Conservation (phyloP, 495 filamentous ascomycete species). For the Hypomontagnella monticulosa region DNA sequence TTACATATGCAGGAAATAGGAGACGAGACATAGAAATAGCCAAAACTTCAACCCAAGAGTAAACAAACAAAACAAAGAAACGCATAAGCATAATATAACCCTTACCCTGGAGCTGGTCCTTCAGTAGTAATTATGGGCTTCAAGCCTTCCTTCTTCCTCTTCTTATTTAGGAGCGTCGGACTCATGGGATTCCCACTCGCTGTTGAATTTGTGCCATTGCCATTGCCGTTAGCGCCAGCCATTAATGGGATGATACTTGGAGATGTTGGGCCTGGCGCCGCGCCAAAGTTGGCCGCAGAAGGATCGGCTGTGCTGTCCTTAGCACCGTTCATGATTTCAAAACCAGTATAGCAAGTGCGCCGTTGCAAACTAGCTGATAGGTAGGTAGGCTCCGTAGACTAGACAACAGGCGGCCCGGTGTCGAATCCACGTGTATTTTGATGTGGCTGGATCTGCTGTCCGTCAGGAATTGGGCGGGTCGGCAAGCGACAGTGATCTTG, state of each 20-base stretch:
- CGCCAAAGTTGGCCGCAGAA: slow-evolving; percentile 4
- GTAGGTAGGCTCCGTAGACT: slow-evolving; percentile 5
- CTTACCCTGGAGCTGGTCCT: slow-evolving; percentile 58
- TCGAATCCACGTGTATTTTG: not conserved
- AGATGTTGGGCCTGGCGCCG: slow-evolving; percentile 11
- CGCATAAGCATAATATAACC: slow-evolving; percentile 11
- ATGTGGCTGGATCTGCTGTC: slow-evolving; percentile 16
- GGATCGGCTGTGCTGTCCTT: slow-evolving; percentile 29
- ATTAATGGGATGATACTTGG: slow-evolving; percentile 41
- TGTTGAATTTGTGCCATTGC: slow-evolving; percentile 41
- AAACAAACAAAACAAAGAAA: slow-evolving; percentile 3
- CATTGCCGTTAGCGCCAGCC: slow-evolving; percentile 45
- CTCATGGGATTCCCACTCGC: slow-evolving; percentile 44
- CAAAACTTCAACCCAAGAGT: slow-evolving; percentile 6
- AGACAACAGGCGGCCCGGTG: slow-evolving; percentile 9
- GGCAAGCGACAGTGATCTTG: not conserved
- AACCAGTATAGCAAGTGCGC: slow-evolving; percentile 17
- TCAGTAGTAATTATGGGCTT: slow-evolving; percentile 93
- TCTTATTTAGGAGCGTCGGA: slow-evolving; percentile 68
- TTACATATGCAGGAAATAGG: slow-evolving; percentile 45
- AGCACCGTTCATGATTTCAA: slow-evolving; percentile 35
- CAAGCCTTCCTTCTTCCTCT: slow-evolving; percentile 86
- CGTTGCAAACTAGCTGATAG: slow-evolving; percentile 19
- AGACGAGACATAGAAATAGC: slow-evolving; percentile 14
- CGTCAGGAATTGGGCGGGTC: slow-evolving; percentile 11